Base-by-base conservation (phyloP, 345 rosid species). In the Jatropha curcas region DNA sequence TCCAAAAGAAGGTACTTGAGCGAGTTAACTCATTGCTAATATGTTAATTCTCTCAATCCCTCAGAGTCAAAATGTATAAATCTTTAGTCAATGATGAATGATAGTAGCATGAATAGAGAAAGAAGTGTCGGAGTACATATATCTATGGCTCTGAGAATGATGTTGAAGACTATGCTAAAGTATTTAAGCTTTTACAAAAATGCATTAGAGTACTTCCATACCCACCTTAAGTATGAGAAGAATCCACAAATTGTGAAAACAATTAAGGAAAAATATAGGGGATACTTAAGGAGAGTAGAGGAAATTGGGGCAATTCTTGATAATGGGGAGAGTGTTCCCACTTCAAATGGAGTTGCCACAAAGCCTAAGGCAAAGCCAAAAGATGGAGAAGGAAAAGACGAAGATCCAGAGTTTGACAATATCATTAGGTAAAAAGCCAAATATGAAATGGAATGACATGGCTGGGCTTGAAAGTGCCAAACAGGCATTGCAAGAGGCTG, bases 381-480 rank as follows among this genome's bases (percentile, higher is more conserved):
- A 25, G 91, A 85, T 14, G 92, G 90, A 37, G 86, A 77, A 1
- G 65, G 71, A 25, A 66, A 65, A 43, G 96, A 84, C 3, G 94
- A 90, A 71, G 94, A 92, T 80, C 87, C 92, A 0, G 98, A 92
- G 84, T 89, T 85, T 74, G 82, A n/a, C 92, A 16, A 92, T 13
- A 90, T 92, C 58, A 70, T 92, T 10, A 84, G 92, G 78, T n/a
- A 97, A 92, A 83, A 92, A 92, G 75, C 98, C 98, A 41, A 84
- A 92, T 27, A 84, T 92, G 55, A 89, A 84, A 72, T 92, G 98
- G 98, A 87, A 80, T 52, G 96, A 92, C 79, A 94, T 92, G 75
- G 98, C 98, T 12, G 98, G 97, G 17, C 88, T 92, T 35, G 98
- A 92, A 83, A 89, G 91, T 71, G 98, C 98, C 41, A 92, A 92